A percentile compares a stretch with the other conserved stretches of the same genome.
These are phyloP conservation scores for Aspergillus steynii DNA, from an alignment of 495 filamentous ascomycete genomes.

Conservation along the genomic window DNA sequence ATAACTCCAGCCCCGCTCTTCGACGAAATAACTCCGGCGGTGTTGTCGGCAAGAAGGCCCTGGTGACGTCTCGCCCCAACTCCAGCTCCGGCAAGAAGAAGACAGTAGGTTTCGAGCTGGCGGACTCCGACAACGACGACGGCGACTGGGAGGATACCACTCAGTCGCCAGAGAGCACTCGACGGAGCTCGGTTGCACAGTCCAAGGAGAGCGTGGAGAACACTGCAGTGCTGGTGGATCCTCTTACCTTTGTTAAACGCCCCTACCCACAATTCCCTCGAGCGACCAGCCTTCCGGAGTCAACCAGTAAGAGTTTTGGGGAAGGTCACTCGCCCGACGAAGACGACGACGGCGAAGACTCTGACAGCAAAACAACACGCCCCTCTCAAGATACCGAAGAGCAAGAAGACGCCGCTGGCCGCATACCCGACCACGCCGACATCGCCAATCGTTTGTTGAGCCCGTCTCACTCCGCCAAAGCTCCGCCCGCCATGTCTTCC, in stretches of 20 bases:
- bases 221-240: constrained; percentile 42
- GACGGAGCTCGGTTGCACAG: constrained; percentile 46
- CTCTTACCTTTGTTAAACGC: constrained; percentile 50
- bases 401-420: constrained; percentile 18
- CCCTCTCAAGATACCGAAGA: constrained; percentile 18
- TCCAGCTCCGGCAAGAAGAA: constrained; percentile 47
- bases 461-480: constrained; percentile 44
- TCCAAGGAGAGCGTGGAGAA: constrained; percentile 45
- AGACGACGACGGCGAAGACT: constrained; percentile 25
- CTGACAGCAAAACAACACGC: constrained; percentile 11
- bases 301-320: constrained; percentile 38
- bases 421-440: constrained; percentile 31
- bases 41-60: constrained; percentile 36
- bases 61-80: constrained; percentile 40
- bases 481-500: constrained; percentile 51
- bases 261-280: constrained; percentile 46
- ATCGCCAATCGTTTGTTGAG: constrained; percentile 44
- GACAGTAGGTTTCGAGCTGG: constrained; percentile 49
- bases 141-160: constrained; percentile 53
- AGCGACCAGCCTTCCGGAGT: constrained; percentile 48
- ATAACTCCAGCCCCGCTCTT: constrained; percentile 45
- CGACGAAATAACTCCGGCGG: constrained; percentile 35
- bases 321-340: constrained; percentile 23
- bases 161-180: constrained; percentile 51
- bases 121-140: constrained; percentile 47